Evolutionary conservation across 208 protist genomes (phyloP), one percentile per base, ranked within the genome.

Genomic region (Crithidia acanthocephali): DNA sequence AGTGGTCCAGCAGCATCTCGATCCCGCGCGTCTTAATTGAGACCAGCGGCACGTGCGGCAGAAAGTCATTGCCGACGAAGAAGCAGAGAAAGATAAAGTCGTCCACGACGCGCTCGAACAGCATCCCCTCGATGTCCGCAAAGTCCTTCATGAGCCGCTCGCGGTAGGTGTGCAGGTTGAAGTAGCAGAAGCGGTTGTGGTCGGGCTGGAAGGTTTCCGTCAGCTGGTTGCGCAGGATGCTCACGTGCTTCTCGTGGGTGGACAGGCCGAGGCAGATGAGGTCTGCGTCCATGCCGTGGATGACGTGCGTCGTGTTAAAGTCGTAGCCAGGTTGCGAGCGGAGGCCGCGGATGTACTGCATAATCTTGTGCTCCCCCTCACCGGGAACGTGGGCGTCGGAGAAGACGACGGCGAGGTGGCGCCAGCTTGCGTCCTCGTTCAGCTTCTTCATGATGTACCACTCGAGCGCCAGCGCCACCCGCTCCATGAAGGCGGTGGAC

Each of bases 61-160:
- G 78, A 72, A 99, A 99, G 84, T 99, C 99, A 76, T 99, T 99
- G 32, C 99, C 99, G 33, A 98, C 94, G 66, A 99, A 98, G 80
- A 99, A 99, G 86, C 97, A 99, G 5, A 99, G 75, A 61, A 99
- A 99, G 28, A 99, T 88, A 80, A 99, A 99, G 81, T 99, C 99
- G 74, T 99, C 98, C 15, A 99, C 72, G 2, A 99, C 81, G 22
- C 98, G 79, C 83, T 99, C 98, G 56, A 99, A 97, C 72, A 98
- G 73, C 76, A 92, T 98, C n/a, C 87, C 66, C 18, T 33, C 35
- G 58, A 97, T 84, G 62, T 70, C 68, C 23, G 57, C 64, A 66
- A 99, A 98, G 57, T 98, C 93, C 37, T 80, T 71, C 58, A 61
- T 68, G 23, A 98, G 81, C 56, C 70, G 72, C 68, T 85, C 68